Evolutionary conservation across 2,329 filamentous ascomycete genomes (phyloP).

Genomic region (Colletotrichum coccodes): DNA sequence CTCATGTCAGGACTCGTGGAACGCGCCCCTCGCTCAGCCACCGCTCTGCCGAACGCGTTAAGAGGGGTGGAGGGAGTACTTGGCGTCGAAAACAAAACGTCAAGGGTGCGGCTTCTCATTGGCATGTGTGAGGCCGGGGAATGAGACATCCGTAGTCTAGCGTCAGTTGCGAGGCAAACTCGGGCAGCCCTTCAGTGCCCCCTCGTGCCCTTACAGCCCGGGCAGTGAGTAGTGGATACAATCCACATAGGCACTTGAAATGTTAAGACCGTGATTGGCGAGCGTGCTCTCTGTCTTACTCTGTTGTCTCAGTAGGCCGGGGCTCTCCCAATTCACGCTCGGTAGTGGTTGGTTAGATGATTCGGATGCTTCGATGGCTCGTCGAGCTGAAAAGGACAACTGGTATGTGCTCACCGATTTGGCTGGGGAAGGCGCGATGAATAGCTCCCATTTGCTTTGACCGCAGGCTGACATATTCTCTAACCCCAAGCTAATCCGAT

Average conservation of each 20-base stretch:
- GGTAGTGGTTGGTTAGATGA: background rate
- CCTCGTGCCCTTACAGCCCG: too few species aligned
- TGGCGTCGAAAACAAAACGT: slow-evolving; percentile 8
- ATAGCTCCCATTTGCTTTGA: slow-evolving; percentile 4
- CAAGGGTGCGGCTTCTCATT: background rate
- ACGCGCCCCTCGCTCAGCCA: slow-evolving; percentile 18
- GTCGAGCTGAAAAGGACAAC: background rate
- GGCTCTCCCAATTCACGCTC: background rate
- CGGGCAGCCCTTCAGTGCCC: background rate
- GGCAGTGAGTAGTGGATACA: too few species aligned
- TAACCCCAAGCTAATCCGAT: slow-evolving; percentile 10
- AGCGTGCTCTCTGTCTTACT: background rate
- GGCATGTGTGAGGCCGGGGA: background rate
- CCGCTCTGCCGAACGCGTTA: slow-evolving; percentile 14
- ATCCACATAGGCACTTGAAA: too few species aligned
- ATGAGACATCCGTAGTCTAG: background rate
- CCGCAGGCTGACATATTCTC: background rate
- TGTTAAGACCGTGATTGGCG: too few species aligned
- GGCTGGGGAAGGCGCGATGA: slow-evolving; percentile 4
- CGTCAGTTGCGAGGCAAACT: background rate
- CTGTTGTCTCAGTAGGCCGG: too few species aligned
- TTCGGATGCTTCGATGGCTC: background rate
- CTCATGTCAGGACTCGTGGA: background rate
- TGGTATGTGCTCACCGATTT: background rate
- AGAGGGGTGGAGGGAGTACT: background rate